A percentile compares a stretch with the other conserved stretches of the same genome.
phyloP scores from a whole-genome alignment of 495 filamentous ascomycete species.

The Penicillium parvum region DNA sequence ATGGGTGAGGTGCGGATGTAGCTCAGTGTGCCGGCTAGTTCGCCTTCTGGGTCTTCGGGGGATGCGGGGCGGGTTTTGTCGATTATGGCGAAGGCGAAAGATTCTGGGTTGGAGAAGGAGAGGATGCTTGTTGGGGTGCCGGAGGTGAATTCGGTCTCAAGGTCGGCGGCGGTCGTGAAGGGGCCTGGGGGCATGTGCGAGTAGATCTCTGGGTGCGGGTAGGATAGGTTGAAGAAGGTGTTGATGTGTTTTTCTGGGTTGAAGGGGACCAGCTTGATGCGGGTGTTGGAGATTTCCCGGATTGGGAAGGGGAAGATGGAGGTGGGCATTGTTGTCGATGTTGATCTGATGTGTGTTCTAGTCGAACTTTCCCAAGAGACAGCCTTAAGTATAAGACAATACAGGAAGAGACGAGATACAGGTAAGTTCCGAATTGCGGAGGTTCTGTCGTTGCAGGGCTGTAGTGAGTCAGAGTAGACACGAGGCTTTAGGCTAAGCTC shows the following conservation, averaged over 20 bases:
- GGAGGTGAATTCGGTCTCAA: slow-evolving; percentile 12
- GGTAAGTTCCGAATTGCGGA: no score
- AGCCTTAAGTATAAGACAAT: no score
- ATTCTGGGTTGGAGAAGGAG: slow-evolving; percentile 17
- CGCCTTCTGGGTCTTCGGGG: slow-evolving; percentile 17
- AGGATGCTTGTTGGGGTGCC: slow-evolving; percentile 6
- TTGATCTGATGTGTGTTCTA: no score
- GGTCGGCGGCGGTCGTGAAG: slow-evolving; percentile 1
- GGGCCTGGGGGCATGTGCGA: slow-evolving; percentile 12
- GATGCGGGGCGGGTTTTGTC: slow-evolving; percentile 20
- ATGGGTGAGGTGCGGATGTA: slow-evolving; percentile 13
- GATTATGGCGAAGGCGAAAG: slow-evolving; percentile 22
- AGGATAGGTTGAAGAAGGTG: slow-evolving; percentile 16
- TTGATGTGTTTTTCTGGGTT: slow-evolving; percentile 11
- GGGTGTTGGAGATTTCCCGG: slow-evolving; percentile 9
- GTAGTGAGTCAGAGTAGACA: no score
- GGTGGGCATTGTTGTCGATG: slow-evolving; percentile 6
- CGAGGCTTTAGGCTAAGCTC: no score
- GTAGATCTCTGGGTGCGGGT: slow-evolving; percentile 14
- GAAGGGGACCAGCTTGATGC: slow-evolving; percentile 17
- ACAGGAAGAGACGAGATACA: no score
- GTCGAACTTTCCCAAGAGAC: no score
- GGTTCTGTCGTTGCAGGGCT: no score
- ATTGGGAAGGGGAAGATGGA: slow-evolving; percentile 12
- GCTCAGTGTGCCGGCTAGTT: slow-evolving; percentile 20